Evolutionary conservation across 2,329 filamentous ascomycete species (phyloP), one percentile per base, ranked within the genome.

Genomic region (Fusarium foetens): DNA sequence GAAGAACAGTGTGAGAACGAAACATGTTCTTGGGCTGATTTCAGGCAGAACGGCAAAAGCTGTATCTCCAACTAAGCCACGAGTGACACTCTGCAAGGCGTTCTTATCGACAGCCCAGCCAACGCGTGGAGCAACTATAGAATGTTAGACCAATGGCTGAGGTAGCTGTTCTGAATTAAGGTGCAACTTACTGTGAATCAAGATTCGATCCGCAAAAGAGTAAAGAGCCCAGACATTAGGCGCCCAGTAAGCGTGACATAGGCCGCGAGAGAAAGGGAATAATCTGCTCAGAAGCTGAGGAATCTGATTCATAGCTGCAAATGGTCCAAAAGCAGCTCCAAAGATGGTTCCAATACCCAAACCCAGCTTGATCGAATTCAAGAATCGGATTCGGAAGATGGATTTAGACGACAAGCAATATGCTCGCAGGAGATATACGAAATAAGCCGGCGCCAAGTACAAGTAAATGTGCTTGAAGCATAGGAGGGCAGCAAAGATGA

Each of bases 381-480:
- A 80, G 71, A 96, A 90, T 72, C 89, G 91, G 66, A 97, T 92
- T 36, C 89, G 87, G 75, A 97, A 93, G 52, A 95, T 85, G 2
- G 91, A 94, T 75, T 89, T 90, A 6, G 92, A 86, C 39, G 93
- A 93, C 19, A 99, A 86, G 79, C 96, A 98, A 83, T 98, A 98
- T 4, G 88, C 88, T 72, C 96, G 89, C n/a, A 98, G 88, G 16
- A 99, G 87, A 80, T 92, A 98, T 71, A 98, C 92, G 78, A 98
- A 97, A 83, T 97, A 99, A 33, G 96, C 96, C 6, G 96, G 94
- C 3, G 95, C 95, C 31, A 99, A 88, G 81, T 99, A 99, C 41
- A 98, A 91, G 81, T 98, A 97, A 74, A 99, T 98, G 81, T 99
- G 96, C 85, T 99, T 99, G 84, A 98, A 90, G 84, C 95, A 98